Evolutionary conservation across 169 alveolate genomes (phyloP).

Genomic region (Eimeria mitis): DNA sequence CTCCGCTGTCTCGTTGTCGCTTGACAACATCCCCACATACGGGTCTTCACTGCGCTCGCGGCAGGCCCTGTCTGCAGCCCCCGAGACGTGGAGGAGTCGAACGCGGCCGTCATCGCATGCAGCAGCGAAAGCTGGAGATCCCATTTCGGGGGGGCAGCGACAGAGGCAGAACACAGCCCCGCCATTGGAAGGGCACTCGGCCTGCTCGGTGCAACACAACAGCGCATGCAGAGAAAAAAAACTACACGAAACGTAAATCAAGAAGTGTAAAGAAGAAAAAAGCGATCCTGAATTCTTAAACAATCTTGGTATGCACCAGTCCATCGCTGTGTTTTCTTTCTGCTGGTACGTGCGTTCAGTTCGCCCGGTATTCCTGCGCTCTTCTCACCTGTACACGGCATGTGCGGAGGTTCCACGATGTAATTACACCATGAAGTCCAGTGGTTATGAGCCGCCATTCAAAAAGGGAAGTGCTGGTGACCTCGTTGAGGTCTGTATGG

Average conservation of each 20-base stretch:
- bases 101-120: constrained; percentile 83
- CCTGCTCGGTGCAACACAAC: background rate
- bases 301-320: background rate
- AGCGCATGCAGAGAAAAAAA: background rate
- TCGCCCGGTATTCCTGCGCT: background rate
- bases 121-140: constrained; percentile 69
- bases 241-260: background rate
- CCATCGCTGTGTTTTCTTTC: no score
- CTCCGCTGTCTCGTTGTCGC: background rate
- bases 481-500: background rate
- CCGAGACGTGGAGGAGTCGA: constrained; percentile 63
- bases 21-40: background rate
- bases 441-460: constrained; percentile 77
- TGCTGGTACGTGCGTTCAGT: no score
- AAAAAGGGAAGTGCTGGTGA: constrained; percentile 7
- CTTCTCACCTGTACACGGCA: constrained; percentile 54
- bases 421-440: constrained; percentile 76
- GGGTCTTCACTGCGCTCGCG: background rate
- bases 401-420: constrained; percentile 77
- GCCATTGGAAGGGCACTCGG: constrained; percentile 68
- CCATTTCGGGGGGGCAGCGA: constrained; percentile 16
- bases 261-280: background rate
- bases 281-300: background rate
- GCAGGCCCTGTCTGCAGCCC: constrained; percentile 51
- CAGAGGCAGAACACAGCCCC: constrained; percentile 77